Evolutionary conservation across 441 rosid species (phyloP).

Genomic region (Pelargonium cotyledonis): DNA sequence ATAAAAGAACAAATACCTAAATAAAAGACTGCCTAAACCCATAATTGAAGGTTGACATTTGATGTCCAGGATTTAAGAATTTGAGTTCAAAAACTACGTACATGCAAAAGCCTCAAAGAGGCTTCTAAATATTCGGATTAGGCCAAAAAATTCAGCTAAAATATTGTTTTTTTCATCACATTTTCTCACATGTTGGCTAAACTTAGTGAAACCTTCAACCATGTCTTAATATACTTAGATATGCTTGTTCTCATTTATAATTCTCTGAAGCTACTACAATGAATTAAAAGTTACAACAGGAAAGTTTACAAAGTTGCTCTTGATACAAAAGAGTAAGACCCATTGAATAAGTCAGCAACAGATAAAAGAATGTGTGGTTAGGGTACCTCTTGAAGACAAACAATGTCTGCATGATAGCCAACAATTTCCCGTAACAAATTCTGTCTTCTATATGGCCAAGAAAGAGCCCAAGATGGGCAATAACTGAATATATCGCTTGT

Average conservation of each 20-base stretch:
- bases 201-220: not conserved
- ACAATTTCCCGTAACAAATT: slow-evolving; percentile 90
- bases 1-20: not conserved
- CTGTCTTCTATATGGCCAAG: slow-evolving; percentile 97
- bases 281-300: not conserved
- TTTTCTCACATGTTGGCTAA: not conserved
- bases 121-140: not conserved
- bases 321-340: not conserved
- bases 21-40: not conserved
- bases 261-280: not conserved
- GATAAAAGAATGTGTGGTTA: not conserved
- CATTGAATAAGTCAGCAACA: not conserved
- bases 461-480: slow-evolving; percentile 99
- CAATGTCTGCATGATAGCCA: slow-evolving; percentile 93
- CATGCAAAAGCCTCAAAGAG: not conserved
- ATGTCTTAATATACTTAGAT: not conserved
- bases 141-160: not conserved
- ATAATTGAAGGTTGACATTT: not conserved
- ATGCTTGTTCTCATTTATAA: not conserved
- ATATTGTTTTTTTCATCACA: not conserved
- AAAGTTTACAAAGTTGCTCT: not conserved
- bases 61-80: not conserved
- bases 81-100: not conserved
- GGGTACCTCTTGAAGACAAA: slow-evolving; percentile 95
- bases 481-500: slow-evolving; percentile 71